Base-by-base conservation (phyloP, 805 yeast genomes). In the Cyberlindnera subsufficiens region DNA sequence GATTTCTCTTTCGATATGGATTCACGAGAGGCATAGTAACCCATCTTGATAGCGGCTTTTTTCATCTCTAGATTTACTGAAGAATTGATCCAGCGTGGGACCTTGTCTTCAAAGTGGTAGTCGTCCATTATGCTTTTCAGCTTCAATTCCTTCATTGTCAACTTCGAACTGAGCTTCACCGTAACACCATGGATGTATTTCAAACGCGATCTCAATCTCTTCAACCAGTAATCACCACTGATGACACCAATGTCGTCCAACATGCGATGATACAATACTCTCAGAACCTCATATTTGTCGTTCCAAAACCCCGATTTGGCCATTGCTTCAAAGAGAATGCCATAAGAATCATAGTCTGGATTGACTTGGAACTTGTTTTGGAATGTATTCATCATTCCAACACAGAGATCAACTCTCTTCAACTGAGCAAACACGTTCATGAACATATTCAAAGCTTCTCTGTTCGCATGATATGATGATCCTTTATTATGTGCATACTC, bases 371-470 rank as follows among this genome's bases (percentile, higher is more conserved):
- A 61, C 22, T 49, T 46, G 8, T 47, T 32, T 3, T 42, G 40
- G 36, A 66, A 65, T 3, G 65, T 60, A 38, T 67, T 64, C 27
- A 63, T 51, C 1, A 61, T 56, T 18, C 65, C 55, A 8, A 65
- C 31, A 0, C 64, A 52, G 32, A 68, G 42, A 48, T 69, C 74
- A 2, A 66, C 49, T 41, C 68, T 55, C 15, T 68, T 71, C 4
- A 45, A 41, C 3, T 55, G 47, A 1, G 67, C 55, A 38, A 68
- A 62, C 6, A 38, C 37, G 6, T 55, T 49, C 22, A 70, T 37
- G 40, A 67, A 60, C 9, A 49, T 33, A 34, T 69, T 64, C 40
- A 70, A 25, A 6, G 36, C 45, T 11, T 39, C 38, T 16, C 34
- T 56, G 42, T 22, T 45, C 46, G 39, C 46, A 35, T 35, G 32